These are phyloP conservation scores for Cercospora nicotianae DNA, from an alignment of 2,329 filamentous ascomycete species.

Conservation along the genomic window DNA sequence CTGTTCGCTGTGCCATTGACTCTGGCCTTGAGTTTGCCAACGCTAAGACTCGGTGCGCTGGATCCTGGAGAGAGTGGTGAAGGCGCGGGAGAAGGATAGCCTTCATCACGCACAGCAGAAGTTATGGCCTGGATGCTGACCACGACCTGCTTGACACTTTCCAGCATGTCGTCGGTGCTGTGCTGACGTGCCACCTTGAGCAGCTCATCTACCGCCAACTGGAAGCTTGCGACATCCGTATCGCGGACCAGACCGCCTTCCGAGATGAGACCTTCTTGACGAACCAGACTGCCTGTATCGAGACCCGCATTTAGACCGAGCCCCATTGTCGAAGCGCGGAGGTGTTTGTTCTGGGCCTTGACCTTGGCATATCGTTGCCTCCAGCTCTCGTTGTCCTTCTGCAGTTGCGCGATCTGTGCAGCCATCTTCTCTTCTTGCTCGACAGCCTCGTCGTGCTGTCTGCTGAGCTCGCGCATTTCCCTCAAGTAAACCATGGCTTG, in stretches of 20 bases:
- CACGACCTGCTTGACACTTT: conserved; percentile 84
- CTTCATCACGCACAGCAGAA: conserved; percentile 62
- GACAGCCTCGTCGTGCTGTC: conserved; percentile 73
- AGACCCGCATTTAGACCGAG: conserved; percentile 56
- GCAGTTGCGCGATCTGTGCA: conserved; percentile 71
- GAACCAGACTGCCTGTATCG: conserved; percentile 66
- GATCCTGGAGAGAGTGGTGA: conserved; percentile 26
- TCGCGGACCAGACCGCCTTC: conserved; percentile 81
- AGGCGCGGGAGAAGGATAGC: conserved; percentile 36
- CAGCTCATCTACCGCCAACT: conserved; percentile 89
- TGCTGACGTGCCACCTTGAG: conserved; percentile 72
- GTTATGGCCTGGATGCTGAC: conserved; percentile 80
- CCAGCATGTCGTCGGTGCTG: conserved; percentile 72
- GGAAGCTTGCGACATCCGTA: conserved; percentile 90
- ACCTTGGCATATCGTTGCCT: conserved; percentile 82
- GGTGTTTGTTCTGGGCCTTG: conserved; percentile 80
- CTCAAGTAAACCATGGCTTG: conserved; percentile 80
- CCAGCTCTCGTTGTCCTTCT: conserved; percentile 86
- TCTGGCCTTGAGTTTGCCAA: conserved; percentile 63
- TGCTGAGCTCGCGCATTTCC: conserved; percentile 85
- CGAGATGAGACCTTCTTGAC: conserved; percentile 58
- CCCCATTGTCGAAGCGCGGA: conserved; percentile 78
- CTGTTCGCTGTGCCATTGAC: conserved; percentile 95
- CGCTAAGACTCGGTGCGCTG: conserved; percentile 42
- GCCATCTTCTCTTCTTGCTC: conserved; percentile 80